Conservation (phyloP, 495 filamentous ascomycete genomes). For the Aspergillus bertholletiae region DNA sequence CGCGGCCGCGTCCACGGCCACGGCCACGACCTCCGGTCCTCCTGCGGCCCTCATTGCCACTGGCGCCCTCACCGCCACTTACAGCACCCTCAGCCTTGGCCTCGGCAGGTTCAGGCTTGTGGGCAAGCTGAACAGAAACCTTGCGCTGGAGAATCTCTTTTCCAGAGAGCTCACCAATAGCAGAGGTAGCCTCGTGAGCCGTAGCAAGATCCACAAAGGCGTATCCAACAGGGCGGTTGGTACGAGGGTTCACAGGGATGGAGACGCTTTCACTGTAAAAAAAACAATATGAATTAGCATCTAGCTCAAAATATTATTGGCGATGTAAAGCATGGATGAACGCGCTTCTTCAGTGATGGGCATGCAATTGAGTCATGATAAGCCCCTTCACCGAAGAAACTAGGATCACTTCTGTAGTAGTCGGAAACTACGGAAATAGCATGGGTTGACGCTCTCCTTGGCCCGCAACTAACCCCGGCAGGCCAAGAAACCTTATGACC, state of each 20-base stretch:
- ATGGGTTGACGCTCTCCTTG: not conserved
- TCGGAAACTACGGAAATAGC: not conserved
- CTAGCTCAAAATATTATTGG: not conserved
- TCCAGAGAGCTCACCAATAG: constrained; percentile 89
- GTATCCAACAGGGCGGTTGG: constrained; percentile 95
- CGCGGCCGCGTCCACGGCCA: constrained; percentile 71
- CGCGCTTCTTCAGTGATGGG: not conserved
- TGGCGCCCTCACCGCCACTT: constrained; percentile 63
- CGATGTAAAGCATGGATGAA: not conserved
- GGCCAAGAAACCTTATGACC: not conserved
- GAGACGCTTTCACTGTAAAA: constrained; percentile 86
- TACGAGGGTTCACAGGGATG: constrained; percentile 98
- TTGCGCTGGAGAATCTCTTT: constrained; percentile 96
- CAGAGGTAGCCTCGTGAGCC: constrained; percentile 87
- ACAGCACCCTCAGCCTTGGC: constrained; percentile 69
- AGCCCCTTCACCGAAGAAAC: not conserved
- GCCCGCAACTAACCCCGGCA: not conserved
- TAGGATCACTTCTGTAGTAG: not conserved
- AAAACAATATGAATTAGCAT: constrained; percentile 14
- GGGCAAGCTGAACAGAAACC: constrained; percentile 97
- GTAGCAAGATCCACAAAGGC: constrained; percentile 98
- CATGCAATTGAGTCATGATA: not conserved
- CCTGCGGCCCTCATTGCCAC: constrained; percentile 73
- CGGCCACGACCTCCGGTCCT: constrained; percentile 73
- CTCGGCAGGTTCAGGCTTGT: constrained; percentile 85